Evolutionary conservation across 2,329 filamentous ascomycete genomes (phyloP).

Genomic region (Dactylonectria macrodidyma): DNA sequence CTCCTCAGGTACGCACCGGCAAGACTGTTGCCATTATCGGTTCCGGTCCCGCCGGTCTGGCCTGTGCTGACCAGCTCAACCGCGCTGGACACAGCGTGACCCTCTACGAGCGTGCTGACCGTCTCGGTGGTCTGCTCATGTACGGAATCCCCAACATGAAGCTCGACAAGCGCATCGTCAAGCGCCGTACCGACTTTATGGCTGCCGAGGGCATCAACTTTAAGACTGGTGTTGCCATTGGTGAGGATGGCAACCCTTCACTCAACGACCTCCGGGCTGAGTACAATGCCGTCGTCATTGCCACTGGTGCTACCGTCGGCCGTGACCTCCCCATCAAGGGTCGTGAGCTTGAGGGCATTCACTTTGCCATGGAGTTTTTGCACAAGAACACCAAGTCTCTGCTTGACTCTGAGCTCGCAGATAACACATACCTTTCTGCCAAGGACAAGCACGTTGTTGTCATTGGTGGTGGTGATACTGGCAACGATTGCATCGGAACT

Average conservation of each 20-base stretch:
- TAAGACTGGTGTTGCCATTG: constrained; percentile 83
- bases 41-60: constrained; percentile 92
- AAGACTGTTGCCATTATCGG: constrained; percentile 93
- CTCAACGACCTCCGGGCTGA: constrained; percentile 78
- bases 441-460: constrained; percentile 97
- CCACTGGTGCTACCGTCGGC: constrained; percentile 93
- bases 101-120: constrained; percentile 93
- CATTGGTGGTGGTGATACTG: constrained; percentile 97
- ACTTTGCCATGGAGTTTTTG: constrained; percentile 97
- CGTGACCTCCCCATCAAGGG: constrained; percentile 93
- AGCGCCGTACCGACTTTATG: constrained; percentile 96
- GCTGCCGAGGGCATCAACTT: constrained; percentile 89
- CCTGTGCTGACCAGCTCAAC: constrained; percentile 94
- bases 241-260: constrained; percentile 75
- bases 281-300: constrained; percentile 88
- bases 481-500: constrained; percentile 98
- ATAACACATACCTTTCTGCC: constrained; percentile 91
- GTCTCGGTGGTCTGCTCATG: constrained; percentile 93
- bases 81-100: constrained; percentile 90
- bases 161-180: constrained; percentile 96
- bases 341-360: constrained; percentile 89
- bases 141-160: constrained; percentile 99
- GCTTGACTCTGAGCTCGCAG: constrained; percentile 88
- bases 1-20: constrained; percentile 85
- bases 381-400: constrained; percentile 98